Evolutionary conservation across 345 rosid genomes (phyloP), one percentile per base, ranked within the genome.

Genomic region (Aquilaria yunnanensis): DNA sequence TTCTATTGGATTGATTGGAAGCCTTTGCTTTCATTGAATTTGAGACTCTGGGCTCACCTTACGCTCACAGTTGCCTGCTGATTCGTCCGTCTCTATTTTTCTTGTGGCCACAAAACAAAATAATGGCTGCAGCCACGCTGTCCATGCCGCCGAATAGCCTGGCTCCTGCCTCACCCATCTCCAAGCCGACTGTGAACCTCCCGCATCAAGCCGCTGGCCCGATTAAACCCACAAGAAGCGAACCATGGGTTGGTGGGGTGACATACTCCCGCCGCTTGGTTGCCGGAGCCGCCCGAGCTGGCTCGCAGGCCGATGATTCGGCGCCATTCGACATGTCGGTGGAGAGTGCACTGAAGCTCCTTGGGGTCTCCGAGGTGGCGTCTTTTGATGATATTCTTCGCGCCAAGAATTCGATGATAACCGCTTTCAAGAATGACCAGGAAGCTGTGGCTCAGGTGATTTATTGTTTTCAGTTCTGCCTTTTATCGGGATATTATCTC

Each of bases 371-470:
- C 14, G 96, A 88, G 63, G 78, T 76, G 9, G 88, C 96, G 34
- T 90, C 97, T 51, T 94, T 94, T 69, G 97, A 94, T 49, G 99
- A 90, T 56, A 83, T 94, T 47, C 97, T 94, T 62, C 81, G 97
- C 76, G 96, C 99, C 70, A 94, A 88, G 85, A 94, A 88, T 51
- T 73, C 91, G 48, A 75, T 85, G 65, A 58, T 94, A 50, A 87
- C 91, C 34, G 57, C 86, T 9, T 88, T 90, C 54, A 88, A 90
- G 56, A 96, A 85, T 57, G 95, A 94, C 67, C 79, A 82, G 67
- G 83, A 82, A 61, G 86, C 93, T 50, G 72, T 90, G 72, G 81
- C 93, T 0, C 96, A 88, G 97, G 99, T 93, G 63, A 60, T 57
- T 48, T n/a, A 54, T 47, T 51, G 32, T 58, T 29, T 9, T 30